These are phyloP conservation scores for Plectranthus barbatus DNA, from an alignment of 257 asterid genomes.

Conservation along the genomic window DNA sequence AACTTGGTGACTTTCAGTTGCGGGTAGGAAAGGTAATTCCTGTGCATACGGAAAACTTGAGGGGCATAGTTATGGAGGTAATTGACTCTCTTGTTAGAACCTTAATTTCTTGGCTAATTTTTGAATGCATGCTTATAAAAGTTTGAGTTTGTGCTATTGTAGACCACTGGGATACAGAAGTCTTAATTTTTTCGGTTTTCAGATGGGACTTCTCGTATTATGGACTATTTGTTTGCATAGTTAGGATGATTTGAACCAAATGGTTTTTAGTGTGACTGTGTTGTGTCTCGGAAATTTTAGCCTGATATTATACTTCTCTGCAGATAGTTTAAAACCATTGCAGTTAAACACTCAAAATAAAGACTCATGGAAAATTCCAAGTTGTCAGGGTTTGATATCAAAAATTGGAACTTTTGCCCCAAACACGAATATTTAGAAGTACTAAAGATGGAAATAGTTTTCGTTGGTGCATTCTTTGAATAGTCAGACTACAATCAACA, in stretches of 20 bases:
- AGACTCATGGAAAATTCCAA: not conserved
- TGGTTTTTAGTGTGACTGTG: not conserved
- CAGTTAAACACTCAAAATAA: not conserved
- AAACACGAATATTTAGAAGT: not conserved
- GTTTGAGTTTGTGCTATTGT: not conserved
- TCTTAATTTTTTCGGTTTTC: not conserved
- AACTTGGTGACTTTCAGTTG: conserved; percentile 83
- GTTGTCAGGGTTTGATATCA: not conserved
- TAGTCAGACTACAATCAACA: not conserved
- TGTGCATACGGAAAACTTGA: conserved; percentile 64
- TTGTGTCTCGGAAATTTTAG: not conserved
- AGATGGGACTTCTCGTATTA: not conserved
- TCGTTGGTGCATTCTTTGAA: not conserved
- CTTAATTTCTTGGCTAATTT: not conserved
- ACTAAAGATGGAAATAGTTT: not conserved
- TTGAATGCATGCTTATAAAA: not conserved
- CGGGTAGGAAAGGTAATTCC: conserved; percentile 97
- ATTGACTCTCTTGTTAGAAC: not conserved
- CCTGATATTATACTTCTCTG: not conserved
- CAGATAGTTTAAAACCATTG: not conserved
- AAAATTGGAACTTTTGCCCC: not conserved
- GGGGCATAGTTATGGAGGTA: conserved; percentile 99
- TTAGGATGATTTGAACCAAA: not conserved
- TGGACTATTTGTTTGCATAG: not conserved
- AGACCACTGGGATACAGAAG: not conserved